Conservation (phyloP, 805 yeast species). For the Dipodascopsis uninucleata region DNA sequence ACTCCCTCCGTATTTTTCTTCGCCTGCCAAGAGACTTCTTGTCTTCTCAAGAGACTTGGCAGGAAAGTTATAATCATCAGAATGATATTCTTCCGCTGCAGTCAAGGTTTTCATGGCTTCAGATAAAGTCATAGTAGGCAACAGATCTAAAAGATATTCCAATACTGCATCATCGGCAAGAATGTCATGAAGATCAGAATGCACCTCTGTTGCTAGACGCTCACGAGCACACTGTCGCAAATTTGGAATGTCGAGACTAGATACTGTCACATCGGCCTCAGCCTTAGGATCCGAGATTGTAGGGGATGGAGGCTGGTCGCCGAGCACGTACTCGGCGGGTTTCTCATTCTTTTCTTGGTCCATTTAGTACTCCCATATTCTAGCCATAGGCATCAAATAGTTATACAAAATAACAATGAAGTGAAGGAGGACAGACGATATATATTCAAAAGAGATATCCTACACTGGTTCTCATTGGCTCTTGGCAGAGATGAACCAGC, state of each 20-base stretch:
- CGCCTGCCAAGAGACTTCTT: slow-evolving; percentile 4
- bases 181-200: slow-evolving; percentile 15
- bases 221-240: slow-evolving; percentile 17
- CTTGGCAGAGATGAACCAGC: no score
- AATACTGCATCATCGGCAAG: slow-evolving; percentile 12
- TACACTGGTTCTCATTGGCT: no score
- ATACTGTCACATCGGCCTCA: slow-evolving; percentile 13
- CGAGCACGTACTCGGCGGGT: slow-evolving; percentile 9
- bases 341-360: slow-evolving; percentile 11
- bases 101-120: slow-evolving; percentile 40
- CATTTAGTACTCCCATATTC: slow-evolving; percentile 6
- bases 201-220: slow-evolving; percentile 9
- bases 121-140: slow-evolving; percentile 36
- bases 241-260: slow-evolving; percentile 16
- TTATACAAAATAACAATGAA: no score
- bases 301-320: no score
- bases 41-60: slow-evolving; percentile 37
- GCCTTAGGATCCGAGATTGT: no score
- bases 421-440: no score
- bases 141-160: slow-evolving; percentile 43
- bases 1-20: no score
- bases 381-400: slow-evolving; percentile 3
- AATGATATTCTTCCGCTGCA: slow-evolving; percentile 39
- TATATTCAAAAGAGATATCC: no score
- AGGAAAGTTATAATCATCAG: slow-evolving; percentile 46